Evolutionary conservation across 2,329 filamentous ascomycete genomes (phyloP), one percentile per base, ranked within the genome.

Genomic region (Bipolaris sorokiniana): DNA sequence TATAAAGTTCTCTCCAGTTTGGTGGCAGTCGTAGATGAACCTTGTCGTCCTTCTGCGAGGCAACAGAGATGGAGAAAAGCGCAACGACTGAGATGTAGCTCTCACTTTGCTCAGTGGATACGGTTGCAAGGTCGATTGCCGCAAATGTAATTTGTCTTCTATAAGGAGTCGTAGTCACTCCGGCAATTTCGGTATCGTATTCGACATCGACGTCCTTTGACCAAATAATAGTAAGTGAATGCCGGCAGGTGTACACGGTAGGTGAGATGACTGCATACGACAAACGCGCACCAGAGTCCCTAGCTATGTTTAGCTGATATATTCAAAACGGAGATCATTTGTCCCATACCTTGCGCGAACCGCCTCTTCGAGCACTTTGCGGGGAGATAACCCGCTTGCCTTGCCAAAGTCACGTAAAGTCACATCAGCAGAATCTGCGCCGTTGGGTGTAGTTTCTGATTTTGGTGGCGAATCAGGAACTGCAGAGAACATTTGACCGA

Each of bases 1-100:
- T 83, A 88, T 93, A 97, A 1, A 97, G 79, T 63, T 96, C 90
- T 72, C 91, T 88, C 90, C 92, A 99, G 1, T 86, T 83, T 0
- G 88, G 82, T 3, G 93, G 91, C 15, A 99, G 80, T 48, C 90
- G 86, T 61, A 96, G 75, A 57, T 89, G 89, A 2, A 91, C 86
- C 73, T 96, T 98, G 62, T 96, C 92, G 69, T 98, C 94, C 66
- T 91, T 95, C 0, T 86, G 78, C 15, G 88, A 90, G n/a, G 85
- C 84, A 1, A 87, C 86, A 63, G 92, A 97, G 0, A 96, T 82
- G 38, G 90, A 83, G 73, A 96, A 97, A 1, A 99, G 79, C 1
- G 90, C 91, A 11, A 86, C 83, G 0, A 92, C 96, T 5, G 92
- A 90, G 40, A 95, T 84, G 66, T 89, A 98, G 1, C 89, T 88